These are phyloP conservation scores for Ballota nigra DNA, from an alignment of 257 asterid species.

Conservation along the genomic window DNA sequence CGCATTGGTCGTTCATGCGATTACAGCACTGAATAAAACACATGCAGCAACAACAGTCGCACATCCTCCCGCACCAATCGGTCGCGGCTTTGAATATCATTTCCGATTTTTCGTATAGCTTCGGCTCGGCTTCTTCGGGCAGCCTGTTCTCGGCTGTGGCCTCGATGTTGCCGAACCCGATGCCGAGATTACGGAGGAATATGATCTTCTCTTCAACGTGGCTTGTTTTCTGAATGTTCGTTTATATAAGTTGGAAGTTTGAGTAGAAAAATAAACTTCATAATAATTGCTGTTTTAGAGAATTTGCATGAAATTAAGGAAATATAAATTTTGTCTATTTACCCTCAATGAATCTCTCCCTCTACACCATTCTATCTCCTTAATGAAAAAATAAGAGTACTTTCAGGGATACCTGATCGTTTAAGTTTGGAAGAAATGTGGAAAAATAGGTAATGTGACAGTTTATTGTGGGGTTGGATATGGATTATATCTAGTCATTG, in stretches of 20 bases:
- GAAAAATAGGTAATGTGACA: too few relatives aligned
- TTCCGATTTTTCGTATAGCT: slow-evolving; percentile 56
- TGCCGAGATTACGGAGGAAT: slow-evolving; percentile 48
- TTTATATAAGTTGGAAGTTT: not conserved
- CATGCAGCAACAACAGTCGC: slow-evolving; percentile 74
- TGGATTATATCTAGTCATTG: not conserved
- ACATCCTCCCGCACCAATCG: slow-evolving; percentile 39
- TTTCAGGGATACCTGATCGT: not conserved
- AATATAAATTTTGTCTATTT: not conserved
- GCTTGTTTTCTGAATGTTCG: slow-evolving; percentile 38
- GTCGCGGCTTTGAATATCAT: slow-evolving; percentile 57
- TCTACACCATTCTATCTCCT: not conserved
- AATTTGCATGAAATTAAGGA: not conserved
- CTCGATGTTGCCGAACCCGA: slow-evolving; percentile 59
- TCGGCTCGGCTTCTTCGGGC: slow-evolving; percentile 61
- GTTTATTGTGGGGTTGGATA: not conserved
- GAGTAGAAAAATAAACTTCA: not conserved
- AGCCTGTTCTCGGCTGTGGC: slow-evolving; percentile 66
- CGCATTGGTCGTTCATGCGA: slow-evolving; percentile 64
- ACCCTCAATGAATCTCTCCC: not conserved
- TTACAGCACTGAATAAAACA: slow-evolving; percentile 58
- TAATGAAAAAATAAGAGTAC: not conserved
- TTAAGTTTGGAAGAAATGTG: not conserved
- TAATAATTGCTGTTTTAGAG: not conserved
- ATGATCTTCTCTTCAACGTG: slow-evolving; percentile 25